Percentiles rank a stretch among this genome's conserved stretches.
These are phyloP conservation scores for Rhizopogon vesiculosus DNA, from an alignment of 768 basidiomycete genomes.

Conservation along the genomic window DNA sequence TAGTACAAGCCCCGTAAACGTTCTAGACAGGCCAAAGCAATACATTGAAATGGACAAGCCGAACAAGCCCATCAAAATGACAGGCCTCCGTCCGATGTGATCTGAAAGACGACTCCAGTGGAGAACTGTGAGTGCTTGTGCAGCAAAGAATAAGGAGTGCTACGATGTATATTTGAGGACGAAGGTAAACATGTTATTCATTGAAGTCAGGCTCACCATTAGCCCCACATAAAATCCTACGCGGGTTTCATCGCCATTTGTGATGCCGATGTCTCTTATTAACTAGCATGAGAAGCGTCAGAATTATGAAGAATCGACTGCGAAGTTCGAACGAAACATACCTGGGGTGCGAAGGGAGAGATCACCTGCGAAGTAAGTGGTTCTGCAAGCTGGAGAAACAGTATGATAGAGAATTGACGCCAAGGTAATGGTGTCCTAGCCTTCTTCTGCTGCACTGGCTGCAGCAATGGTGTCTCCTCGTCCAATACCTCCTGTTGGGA, in stretches of 20 bases:
- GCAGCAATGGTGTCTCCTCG: slow-evolving; percentile 66
- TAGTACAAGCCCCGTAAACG: no score
- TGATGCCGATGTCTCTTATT: slow-evolving; percentile 62
- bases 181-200: no score
- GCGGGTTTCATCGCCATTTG: slow-evolving; percentile 61
- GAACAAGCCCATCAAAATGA: slow-evolving; percentile 60
- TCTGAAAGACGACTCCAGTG: slow-evolving; percentile 77
- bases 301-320: not conserved
- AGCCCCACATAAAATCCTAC: slow-evolving; percentile 77
- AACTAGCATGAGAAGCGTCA: slow-evolving; percentile 34
- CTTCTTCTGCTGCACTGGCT: slow-evolving; percentile 34
- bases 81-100: slow-evolving; percentile 68
- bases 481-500: slow-evolving; percentile 26
- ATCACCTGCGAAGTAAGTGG: slow-evolving; percentile 75
- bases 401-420: slow-evolving; percentile 63
- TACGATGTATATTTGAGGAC: slow-evolving; percentile 23
- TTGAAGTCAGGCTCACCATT: slow-evolving; percentile 45
- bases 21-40: no score
- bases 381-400: slow-evolving; percentile 73
- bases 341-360: slow-evolving; percentile 72
- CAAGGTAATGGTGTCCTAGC: slow-evolving; percentile 57
- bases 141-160: slow-evolving; percentile 77
- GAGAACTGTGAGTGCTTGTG: slow-evolving; percentile 67
- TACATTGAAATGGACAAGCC: slow-evolving; percentile 32
- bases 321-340: slow-evolving; percentile 27